Base-by-base conservation (phyloP, 345 rosid species). In the Rhizophora apiculata region DNA sequence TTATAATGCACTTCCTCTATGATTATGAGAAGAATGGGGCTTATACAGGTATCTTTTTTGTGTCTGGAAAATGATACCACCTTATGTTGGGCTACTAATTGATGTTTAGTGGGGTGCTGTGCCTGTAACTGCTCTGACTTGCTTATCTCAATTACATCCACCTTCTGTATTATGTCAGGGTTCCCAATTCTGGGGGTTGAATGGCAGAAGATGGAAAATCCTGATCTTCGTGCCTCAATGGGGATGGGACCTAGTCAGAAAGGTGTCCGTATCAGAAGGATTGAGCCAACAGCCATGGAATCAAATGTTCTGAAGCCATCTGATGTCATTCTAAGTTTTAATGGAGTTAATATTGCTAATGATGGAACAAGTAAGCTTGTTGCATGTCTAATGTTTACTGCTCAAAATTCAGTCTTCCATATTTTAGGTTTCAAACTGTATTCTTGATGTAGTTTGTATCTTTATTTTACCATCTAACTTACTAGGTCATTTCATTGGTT, bases 161-260 rank as follows among this genome's bases (percentile, higher is more conserved):
- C 61, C 60, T 31, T 68, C 74, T 73, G n/a, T 20, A 8, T 58
- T 63, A 37, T 77, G 56, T 57, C 70, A 94, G 98, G 97, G 26
- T 89, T 94, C 74, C 97, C 98, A 21, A 77, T 89, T 69, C 88
- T 94, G 65, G 97, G 97, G n/a, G 85, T 91, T 77, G 98, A 89
- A 77, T 94, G 98, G 98, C 98, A 94, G 82, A 94, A 94, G 84
- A 94, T 94, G 96, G 98, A 94, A 73, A 94, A 94, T 80, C 97
- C 97, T 54, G 96, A 88, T 74, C 70, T 94, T 73, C 89, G 95
- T 31, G 64, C 78, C 76, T 81, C 92, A 68, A 79, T 94, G 88
- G 96, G 97, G 36, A 94, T 94, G 98, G 75, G 54, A 32, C 78
- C 88, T 31, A 84, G 88, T 76, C 89, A 87, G 72, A 94, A 91